Evolutionary conservation across 129 eudicot genomes (phyloP), one percentile per base, ranked within the genome.

Genomic region (Mikania micrantha): DNA sequence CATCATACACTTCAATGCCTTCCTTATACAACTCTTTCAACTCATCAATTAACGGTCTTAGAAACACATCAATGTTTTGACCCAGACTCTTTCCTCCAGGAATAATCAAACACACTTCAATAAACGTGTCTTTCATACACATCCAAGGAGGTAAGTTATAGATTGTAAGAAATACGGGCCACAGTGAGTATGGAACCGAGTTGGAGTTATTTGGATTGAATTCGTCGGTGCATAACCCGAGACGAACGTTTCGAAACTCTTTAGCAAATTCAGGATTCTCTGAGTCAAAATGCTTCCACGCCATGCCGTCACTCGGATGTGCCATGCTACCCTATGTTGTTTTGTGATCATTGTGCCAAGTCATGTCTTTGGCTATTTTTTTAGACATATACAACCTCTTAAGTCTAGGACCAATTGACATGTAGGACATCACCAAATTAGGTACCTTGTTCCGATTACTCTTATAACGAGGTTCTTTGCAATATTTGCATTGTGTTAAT

Each of bases 111-210:
- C 39, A 36, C 0, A 53, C 6, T 10, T 35, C 39, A 11, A 74
- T 31, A 22, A 42, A 27, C 11, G 70, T 29, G 20, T 41, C 70
- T 7, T 22, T 65, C 39, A 65, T 21, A 24, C 40, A 3, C 73
- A 42, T 20, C 62, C 62, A 56, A 3, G 64, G 84, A 2, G 80
- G 36, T 32, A 32, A 3, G 36, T 32, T 32, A 32, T 32, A 32
- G 7, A 32, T 32, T 1, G 36, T 32, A 28, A 57, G 63, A 57
- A 57, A 57, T 0, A 57, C 21, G 4, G 36, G 60, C 34, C 40
- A 58, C 13, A 15, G 1, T 28, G 64, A 58, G 29, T 58, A 58
- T 7, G 22, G 39, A 28, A 13, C 29, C 1, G 39, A 58, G 5
- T 28, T 28, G 15, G 38, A 13, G 22, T 58, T 58, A 58, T 28